A percentile compares a stretch with the other conserved stretches of the same genome.
Evolutionary conservation across 495 filamentous ascomycete genomes (phyloP).

Genomic region (Ascobolus immersus): DNA sequence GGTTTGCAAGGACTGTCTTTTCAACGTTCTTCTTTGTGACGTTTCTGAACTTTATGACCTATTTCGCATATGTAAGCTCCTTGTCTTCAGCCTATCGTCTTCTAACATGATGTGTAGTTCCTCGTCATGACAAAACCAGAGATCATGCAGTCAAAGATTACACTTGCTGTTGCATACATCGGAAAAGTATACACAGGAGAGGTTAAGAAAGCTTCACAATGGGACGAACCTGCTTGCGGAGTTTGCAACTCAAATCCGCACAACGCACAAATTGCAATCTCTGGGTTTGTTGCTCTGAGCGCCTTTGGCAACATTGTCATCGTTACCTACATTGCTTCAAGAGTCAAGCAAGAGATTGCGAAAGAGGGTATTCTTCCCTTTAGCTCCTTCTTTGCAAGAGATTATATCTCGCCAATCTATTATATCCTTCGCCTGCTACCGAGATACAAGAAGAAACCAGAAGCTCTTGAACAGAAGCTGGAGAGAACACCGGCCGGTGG

Average conservation of each 20-base stretch:
- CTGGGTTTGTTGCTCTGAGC: slow-evolving; percentile 22
- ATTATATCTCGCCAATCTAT: slow-evolving; percentile 17
- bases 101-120: not conserved
- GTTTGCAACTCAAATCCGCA: not conserved
- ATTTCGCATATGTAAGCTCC: slow-evolving; percentile 22
- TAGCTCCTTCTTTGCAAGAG: slow-evolving; percentile 21
- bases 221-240: not conserved
- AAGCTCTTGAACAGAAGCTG: slow-evolving; percentile 5
- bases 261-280: slow-evolving; percentile 12
- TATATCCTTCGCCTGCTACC: not conserved
- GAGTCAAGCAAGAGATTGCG: slow-evolving; percentile 29
- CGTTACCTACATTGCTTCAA: slow-evolving; percentile 24
- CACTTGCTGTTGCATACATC: not conserved
- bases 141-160: not conserved
- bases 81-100: not conserved
- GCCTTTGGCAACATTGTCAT: slow-evolving; percentile 26
- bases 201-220: not conserved
- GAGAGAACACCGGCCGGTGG: slow-evolving; percentile 22
- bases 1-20: slow-evolving; percentile 18
- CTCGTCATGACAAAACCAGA: not conserved
- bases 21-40: slow-evolving; percentile 15
- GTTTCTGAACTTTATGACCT: slow-evolving; percentile 21
- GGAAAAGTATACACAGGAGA: not conserved
- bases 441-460: not conserved
- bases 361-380: slow-evolving; percentile 28